These are phyloP conservation scores for Pichia eremophila DNA, from an alignment of 805 yeast species.

Conservation along the genomic window DNA sequence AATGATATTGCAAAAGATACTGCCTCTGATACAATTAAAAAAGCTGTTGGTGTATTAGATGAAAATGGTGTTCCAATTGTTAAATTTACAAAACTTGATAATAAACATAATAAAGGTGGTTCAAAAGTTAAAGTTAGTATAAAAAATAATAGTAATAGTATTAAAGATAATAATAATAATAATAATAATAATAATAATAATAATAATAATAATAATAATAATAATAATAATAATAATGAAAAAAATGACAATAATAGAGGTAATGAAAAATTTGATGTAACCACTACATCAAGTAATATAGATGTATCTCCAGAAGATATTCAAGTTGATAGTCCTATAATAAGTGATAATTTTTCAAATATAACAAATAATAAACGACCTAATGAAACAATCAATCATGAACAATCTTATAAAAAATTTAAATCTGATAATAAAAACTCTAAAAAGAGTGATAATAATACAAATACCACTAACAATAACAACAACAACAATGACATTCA, in stretches of 20 bases:
- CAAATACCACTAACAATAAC: neutral
- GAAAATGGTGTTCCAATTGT: conserved; percentile 12
- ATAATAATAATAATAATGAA: neutral
- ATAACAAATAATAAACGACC: no score
- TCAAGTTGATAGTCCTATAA: neutral
- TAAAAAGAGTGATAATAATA: neutral
- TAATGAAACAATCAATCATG: no score
- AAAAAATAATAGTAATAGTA: neutral
- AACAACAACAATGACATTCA: neutral
- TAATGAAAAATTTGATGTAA: neutral
- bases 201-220: neutral
- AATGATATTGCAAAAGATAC: conserved; percentile 64
- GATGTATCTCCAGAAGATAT: no score
- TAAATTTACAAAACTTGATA: conserved; percentile 6
- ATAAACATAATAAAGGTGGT: neutral
- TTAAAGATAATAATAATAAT: neutral
- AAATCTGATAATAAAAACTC: neutral
- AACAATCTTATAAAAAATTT: neutral
- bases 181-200: neutral
- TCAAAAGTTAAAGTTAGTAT: neutral
- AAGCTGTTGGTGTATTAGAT: conserved; percentile 43
- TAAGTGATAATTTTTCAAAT: neutral
- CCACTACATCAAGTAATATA: neutral
- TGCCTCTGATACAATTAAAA: conserved; percentile 44
- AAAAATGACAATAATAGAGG: no score